These are phyloP conservation scores for Plicaturopsis crispa DNA, from an alignment of 768 basidiomycete genomes.

Conservation along the genomic window DNA sequence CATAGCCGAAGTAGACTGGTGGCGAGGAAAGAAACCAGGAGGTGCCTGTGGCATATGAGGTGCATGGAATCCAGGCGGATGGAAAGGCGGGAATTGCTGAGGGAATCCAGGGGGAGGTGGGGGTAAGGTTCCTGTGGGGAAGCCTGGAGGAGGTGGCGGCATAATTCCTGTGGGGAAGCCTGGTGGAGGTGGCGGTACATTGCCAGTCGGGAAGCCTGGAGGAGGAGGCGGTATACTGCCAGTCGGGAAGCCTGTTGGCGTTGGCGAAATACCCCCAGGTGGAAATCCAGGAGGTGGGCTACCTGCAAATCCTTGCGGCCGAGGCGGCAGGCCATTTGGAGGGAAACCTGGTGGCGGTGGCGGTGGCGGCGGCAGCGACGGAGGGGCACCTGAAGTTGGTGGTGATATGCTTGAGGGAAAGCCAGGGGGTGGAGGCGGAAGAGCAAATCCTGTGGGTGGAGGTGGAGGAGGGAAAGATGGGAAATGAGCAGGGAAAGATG, in stretches of 20 bases:
- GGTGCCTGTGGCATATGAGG: constrained; percentile 35
- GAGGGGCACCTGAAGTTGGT: too few relatives aligned
- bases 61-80: constrained; percentile 10
- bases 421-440: constrained; percentile 22
- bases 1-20: constrained; percentile 42
- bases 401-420: constrained; percentile 14
- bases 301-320: constrained; percentile 8
- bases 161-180: neutral
- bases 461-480: constrained; percentile 7
- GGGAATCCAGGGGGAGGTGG: constrained; percentile 10
- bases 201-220: constrained; percentile 11
- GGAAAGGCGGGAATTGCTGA: constrained; percentile 15
- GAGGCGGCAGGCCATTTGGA: constrained; percentile 8
- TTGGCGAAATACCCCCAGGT: constrained; percentile 18
- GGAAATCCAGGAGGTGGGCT: constrained; percentile 20
- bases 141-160: constrained; percentile 18
- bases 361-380: constrained; percentile 14
- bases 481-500: constrained; percentile 10
- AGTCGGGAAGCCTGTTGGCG: constrained; percentile 14
- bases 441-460: constrained; percentile 4
- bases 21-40: constrained; percentile 57
- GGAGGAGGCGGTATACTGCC: constrained; percentile 20
- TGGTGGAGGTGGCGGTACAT: neutral
- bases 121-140: constrained; percentile 12
- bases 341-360: constrained; percentile 17